Evolutionary conservation across 2,329 filamentous ascomycete genomes (phyloP), one percentile per base, ranked within the genome.

Genomic region (Monilinia polystroma): DNA sequence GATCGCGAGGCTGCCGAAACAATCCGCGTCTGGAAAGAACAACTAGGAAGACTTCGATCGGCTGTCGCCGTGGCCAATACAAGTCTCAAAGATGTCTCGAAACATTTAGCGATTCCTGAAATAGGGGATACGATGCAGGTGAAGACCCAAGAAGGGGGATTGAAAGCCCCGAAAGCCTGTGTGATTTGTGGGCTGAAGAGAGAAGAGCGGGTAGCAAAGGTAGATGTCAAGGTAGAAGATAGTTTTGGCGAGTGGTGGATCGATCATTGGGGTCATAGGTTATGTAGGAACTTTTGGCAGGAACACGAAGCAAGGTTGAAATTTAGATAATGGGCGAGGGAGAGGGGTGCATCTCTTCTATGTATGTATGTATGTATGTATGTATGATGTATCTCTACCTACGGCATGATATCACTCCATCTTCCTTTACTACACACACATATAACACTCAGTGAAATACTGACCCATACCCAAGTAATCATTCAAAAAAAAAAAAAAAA

Each of bases 181-280:
- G 85, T 93, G 62, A 81, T 98, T 43, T 98, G 94, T 77, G 94
- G 94, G 0, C 78, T 98, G 70, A 95, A 91, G 79, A 83, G 94
- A 70, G 92, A 97, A 52, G 94, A 98, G 79, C 84, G 94, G 60
- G 82, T 97, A 14, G 78, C 80, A 26, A 92, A 88, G 74, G 85
- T 95, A 45, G 85, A 89, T 76, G 80, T 88, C 63, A 83, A 88
- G 74, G 81, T 96, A 11, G 88, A 94, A 73, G 94, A 98, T 77
- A 93, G 90, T 76, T 97, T 97, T 81, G 93, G 92, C 16, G 94
- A 98, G 80, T 98, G 93, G 92, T 98, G 94, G 94, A 82, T 90
- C 53, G 93, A 97, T 56, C 89, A 94, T 77, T 93, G 92, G 90
- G 92, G 90, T 0, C 90, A 93, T 78, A 81, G 86, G 69, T 85